Base-by-base conservation (phyloP, 2,329 filamentous ascomycete species). In the Phaeosphaeria sp. region DNA sequence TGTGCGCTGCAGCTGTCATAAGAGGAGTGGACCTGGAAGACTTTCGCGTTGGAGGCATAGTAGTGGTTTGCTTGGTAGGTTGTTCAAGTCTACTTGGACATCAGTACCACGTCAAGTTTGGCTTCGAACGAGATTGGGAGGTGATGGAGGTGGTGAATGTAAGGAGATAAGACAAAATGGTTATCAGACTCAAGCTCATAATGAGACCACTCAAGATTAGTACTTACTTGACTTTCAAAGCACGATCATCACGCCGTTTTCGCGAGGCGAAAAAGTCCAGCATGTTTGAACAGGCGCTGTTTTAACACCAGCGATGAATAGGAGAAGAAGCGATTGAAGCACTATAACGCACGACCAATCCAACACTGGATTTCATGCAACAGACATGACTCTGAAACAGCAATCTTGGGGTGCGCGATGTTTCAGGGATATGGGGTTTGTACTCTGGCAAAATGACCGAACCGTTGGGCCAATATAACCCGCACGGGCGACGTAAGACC, bases 391-490 rank as follows among this genome's bases (percentile, higher is more conserved):
- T 36, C 3, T 36, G 30, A 36, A 36, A 36, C 30, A 36, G 30
- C 30, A 36, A 36, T 36, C 30, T 36, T 36, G 30, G 11, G 30
- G 13, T 36, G 30, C 13, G 30, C 30, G 41, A 43, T 43, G 43
- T 53, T 53, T 47, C 51, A 53, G 25, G 27, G 41, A 30, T 43
- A 43, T 43, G 17, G 7, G n/a, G n/a, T n/a, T 17, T 53, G 18
- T 15, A 47, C 50, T 46, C 42, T 41, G 23, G 22, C 44, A 46
- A 50, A 52, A 49, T 54, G 33, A 44, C 50, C 50, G 46, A 52
- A 54, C n/a, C 18, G 25, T 25, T 57, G 55, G 50, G 50, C 22
- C 50, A 54, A 60, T 60, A 64, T 60, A 60, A 42, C 20, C 11
- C 51, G 51, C 44, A 52, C 54, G 49, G 54, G 23, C 23, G 48